These are phyloP conservation scores for Paraphaeosphaeria sporulosa DNA, from an alignment of 2,329 filamentous ascomycete species.

Conservation along the genomic window DNA sequence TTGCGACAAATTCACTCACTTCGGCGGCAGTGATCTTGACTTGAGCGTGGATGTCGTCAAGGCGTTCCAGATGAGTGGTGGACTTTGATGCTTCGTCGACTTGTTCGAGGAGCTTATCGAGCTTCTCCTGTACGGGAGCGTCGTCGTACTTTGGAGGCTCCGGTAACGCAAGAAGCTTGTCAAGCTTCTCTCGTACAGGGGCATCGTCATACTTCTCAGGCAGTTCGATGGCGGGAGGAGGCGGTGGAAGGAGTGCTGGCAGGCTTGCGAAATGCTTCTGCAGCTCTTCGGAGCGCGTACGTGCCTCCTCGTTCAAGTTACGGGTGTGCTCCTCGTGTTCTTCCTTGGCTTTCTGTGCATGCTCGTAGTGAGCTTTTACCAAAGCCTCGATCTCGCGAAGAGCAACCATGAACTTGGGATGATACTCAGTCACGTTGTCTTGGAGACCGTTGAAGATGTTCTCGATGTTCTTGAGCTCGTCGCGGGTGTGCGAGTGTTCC, in stretches of 20 bases:
- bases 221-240: constrained; percentile 56
- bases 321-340: constrained; percentile 54
- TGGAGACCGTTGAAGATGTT: constrained; percentile 78
- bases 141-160: constrained; percentile 52
- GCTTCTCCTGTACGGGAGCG: constrained; percentile 63
- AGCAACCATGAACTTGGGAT: constrained; percentile 86
- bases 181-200: constrained; percentile 64
- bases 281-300: constrained; percentile 52
- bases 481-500: constrained; percentile 83
- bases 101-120: constrained; percentile 62
- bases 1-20: constrained; percentile 80
- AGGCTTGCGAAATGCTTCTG: constrained; percentile 51
- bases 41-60: constrained; percentile 89
- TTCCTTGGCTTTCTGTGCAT: constrained; percentile 70
- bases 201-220: constrained; percentile 58
- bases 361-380: constrained; percentile 87
- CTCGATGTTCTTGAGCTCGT: constrained; percentile 78
- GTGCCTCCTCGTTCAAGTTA: constrained; percentile 53
- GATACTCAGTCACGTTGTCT: constrained; percentile 79
- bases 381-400: constrained; percentile 85
- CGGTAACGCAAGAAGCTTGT: constrained; percentile 48
- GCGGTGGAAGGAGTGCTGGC: constrained; percentile 55
- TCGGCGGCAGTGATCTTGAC: constrained; percentile 85
- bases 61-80: constrained; percentile 76
- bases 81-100: constrained; percentile 72